Conservation (phyloP, 352 stramenopile genomes). For the Phytophthora podocarpi region DNA sequence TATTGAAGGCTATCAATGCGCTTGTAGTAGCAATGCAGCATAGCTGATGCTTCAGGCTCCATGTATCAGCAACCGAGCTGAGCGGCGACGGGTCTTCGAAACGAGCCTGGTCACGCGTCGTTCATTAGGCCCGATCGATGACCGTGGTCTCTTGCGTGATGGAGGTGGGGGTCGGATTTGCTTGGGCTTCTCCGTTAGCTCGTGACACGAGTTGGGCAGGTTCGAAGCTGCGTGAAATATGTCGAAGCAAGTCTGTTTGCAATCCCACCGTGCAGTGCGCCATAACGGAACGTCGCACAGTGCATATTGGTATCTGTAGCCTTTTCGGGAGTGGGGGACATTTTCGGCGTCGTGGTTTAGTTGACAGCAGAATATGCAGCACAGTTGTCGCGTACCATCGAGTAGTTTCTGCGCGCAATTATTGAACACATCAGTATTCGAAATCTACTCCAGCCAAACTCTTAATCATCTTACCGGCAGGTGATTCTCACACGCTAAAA, state of each 20-base stretch:
- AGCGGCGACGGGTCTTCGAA: neutral
- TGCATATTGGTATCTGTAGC: neutral
- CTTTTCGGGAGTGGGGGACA: neutral
- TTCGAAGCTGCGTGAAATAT: neutral
- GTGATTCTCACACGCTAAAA: neutral
- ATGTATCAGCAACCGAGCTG: neutral
- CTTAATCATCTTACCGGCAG: neutral
- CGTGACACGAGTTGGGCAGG: neutral
- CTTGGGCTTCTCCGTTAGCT: neutral
- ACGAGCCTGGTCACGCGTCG: neutral
- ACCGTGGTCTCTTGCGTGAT: neutral
- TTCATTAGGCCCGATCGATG: neutral
- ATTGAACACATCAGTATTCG: no score
- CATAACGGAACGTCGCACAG: neutral
- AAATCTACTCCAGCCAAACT: no score
- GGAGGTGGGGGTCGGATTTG: neutral
- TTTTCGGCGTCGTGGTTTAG: slow-evolving; percentile 1
- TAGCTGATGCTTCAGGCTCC: neutral
- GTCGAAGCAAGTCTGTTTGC: neutral
- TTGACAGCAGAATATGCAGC: neutral
- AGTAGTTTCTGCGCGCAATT: neutral
- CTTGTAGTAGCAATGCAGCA: no score
- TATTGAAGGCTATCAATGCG: no score
- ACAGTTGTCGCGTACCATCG: neutral
- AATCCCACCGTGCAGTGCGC: neutral